Conservation (phyloP, 257 asterid genomes). For the Scutellaria minor region DNA sequence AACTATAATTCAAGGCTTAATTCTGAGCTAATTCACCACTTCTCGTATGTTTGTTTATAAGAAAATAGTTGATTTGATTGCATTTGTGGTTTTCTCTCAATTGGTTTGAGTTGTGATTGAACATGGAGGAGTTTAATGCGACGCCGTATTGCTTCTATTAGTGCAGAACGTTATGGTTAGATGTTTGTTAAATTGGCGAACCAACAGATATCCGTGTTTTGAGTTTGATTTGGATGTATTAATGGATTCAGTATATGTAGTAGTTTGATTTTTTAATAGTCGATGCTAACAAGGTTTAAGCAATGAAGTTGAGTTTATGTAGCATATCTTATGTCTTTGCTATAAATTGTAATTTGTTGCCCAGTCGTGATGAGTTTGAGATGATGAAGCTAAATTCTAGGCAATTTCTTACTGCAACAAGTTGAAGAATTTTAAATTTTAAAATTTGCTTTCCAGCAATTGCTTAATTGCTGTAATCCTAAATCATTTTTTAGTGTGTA, state of each 20-base stretch:
- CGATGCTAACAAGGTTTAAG: background rate
- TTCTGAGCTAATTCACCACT: background rate
- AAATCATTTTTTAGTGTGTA: too few relatives aligned
- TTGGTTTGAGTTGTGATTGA: constrained; percentile 12
- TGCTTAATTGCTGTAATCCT: background rate
- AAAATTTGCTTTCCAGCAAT: background rate
- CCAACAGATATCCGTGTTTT: background rate
- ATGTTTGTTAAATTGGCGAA: background rate
- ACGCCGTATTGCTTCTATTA: background rate
- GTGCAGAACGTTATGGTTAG: background rate
- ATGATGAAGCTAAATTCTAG: background rate
- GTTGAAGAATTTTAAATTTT: background rate
- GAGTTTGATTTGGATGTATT: constrained; percentile 12
- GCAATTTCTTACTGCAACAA: background rate
- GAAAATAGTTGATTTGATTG: background rate
- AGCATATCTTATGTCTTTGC: background rate
- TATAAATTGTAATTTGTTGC: background rate
- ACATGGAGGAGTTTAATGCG: background rate
- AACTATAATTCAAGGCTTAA: background rate
- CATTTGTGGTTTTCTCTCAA: background rate
- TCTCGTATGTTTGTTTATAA: background rate
- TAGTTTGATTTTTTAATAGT: background rate
- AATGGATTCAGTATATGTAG: background rate
- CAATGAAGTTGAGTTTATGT: constrained; percentile 8
- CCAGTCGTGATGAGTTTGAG: background rate